Conservation (phyloP, 2,329 filamentous ascomycete genomes). For the Colletotrichum eleusines region DNA sequence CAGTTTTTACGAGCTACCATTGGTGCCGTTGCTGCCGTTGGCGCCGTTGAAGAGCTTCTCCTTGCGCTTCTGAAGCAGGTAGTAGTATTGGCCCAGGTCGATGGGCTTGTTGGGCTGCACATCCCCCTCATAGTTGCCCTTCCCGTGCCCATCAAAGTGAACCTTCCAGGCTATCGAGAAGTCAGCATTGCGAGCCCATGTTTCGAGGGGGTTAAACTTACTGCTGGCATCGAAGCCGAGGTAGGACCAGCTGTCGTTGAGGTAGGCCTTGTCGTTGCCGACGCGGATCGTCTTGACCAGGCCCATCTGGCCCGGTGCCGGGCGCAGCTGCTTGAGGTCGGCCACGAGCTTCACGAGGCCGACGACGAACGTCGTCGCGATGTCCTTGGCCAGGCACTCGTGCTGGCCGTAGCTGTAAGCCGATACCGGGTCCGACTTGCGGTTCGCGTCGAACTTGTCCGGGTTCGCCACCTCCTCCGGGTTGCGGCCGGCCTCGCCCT, state of each 20-base stretch:
- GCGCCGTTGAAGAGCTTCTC: constrained; percentile 33
- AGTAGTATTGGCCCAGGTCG: constrained; percentile 52
- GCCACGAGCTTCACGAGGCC: constrained; percentile 58
- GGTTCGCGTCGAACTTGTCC: constrained; percentile 56
- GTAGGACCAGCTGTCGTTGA: constrained; percentile 63
- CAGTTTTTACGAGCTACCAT: neutral
- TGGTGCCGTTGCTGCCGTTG: neutral
- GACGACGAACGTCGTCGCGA: constrained; percentile 55
- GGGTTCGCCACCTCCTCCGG: constrained; percentile 52
- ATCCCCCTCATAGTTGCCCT: constrained; percentile 51
- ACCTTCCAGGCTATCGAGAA: constrained; percentile 51
- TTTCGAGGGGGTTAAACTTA: constrained; percentile 48
- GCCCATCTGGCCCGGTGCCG: constrained; percentile 60
- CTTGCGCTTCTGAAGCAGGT: constrained; percentile 51
- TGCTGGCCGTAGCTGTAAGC: constrained; percentile 62
- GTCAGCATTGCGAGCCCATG: constrained; percentile 43
- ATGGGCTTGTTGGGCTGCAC: constrained; percentile 21
- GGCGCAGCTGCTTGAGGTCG: constrained; percentile 58
- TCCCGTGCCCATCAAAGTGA: constrained; percentile 55
- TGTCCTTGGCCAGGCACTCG: constrained; percentile 57
- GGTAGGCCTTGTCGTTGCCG: constrained; percentile 55
- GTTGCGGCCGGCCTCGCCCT: constrained; percentile 56
- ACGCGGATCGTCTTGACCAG: constrained; percentile 58
- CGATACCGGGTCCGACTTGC: constrained; percentile 55
- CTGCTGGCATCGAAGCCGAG: constrained; percentile 59